Percentiles rank a stretch among this genome's conserved stretches.
Evolutionary conservation across 306 rosid genomes (phyloP).

Genomic region (Mimosa bimucronata): DNA sequence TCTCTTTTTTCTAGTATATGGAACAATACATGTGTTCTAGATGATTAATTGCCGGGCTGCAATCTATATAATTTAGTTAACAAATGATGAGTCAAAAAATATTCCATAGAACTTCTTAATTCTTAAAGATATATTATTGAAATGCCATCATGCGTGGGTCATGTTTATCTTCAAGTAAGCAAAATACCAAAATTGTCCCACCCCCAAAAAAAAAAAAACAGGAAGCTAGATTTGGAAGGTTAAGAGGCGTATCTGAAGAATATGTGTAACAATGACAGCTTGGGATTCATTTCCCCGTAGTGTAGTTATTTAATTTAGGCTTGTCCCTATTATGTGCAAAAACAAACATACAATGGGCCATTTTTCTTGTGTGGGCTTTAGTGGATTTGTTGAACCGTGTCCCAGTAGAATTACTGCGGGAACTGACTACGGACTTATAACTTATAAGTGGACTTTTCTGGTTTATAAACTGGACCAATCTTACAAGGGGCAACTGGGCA

Average conservation of each 20-base stretch:
- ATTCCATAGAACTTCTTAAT: not conserved
- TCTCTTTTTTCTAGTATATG: not conserved
- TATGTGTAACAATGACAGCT: too few relatives aligned
- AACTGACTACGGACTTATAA: too few relatives aligned
- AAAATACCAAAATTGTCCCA: not conserved
- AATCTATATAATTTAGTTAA: not conserved
- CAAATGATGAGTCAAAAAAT: too few relatives aligned
- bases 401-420: not conserved
- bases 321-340: too few relatives aligned
- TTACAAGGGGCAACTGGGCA: not conserved
- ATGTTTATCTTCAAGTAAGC: not conserved
- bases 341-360: not conserved
- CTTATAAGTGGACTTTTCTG: not conserved
- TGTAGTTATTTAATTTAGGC: too few relatives aligned
- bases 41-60: not conserved
- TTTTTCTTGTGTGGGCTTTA: not conserved
- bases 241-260: not conserved
- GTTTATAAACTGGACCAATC: not conserved
- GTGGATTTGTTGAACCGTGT: not conserved
- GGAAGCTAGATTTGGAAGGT: not conserved
- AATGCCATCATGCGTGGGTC: not conserved
- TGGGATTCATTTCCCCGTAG: too few relatives aligned
- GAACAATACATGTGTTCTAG: not conserved
- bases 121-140: not conserved
- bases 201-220: not conserved